Evolutionary conservation across 1,284 basidiomycete species (phyloP).

Genomic region (Tylopilus sp.): DNA sequence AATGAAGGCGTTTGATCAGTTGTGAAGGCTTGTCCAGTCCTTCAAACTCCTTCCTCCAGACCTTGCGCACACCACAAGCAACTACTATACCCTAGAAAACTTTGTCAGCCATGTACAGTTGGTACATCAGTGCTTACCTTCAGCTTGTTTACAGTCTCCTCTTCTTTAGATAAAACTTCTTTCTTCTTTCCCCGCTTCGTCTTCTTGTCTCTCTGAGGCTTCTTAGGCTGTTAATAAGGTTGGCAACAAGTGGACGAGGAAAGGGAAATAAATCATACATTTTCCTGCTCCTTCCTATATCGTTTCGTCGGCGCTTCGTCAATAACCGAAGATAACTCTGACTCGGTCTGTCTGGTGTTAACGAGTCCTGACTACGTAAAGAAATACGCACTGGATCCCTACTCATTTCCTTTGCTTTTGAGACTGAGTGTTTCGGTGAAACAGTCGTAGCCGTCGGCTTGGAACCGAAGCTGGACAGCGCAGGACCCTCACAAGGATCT

Average conservation of each 20-base stretch:
- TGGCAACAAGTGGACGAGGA: neutral
- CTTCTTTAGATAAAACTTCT: slow-evolving; percentile 42
- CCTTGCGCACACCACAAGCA: slow-evolving; percentile 77
- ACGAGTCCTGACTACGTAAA: neutral
- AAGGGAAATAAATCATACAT: slow-evolving; percentile 18
- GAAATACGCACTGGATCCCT: slow-evolving; percentile 22
- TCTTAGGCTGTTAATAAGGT: slow-evolving; percentile 12
- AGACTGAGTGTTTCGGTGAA: slow-evolving; percentile 4
- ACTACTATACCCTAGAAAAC: slow-evolving; percentile 54
- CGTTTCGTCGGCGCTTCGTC: slow-evolving; percentile 50
- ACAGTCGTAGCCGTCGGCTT: slow-evolving; percentile 1
- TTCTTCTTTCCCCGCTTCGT: slow-evolving; percentile 31
- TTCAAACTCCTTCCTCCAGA: slow-evolving; percentile 75
- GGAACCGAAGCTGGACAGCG: slow-evolving; percentile 10
- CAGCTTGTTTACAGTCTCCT: slow-evolving; percentile 55
- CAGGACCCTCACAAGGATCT: slow-evolving; percentile 3
- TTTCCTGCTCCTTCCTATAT: slow-evolving; percentile 34
- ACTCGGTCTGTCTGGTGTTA: slow-evolving; percentile 43
- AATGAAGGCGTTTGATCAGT: slow-evolving; percentile 63
- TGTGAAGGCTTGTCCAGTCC: slow-evolving; percentile 52
- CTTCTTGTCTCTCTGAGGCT: slow-evolving; percentile 22
- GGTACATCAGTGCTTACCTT: slow-evolving; percentile 41
- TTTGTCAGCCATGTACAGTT: neutral
- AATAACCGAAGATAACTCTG: slow-evolving; percentile 55
- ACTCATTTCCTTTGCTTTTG: slow-evolving; percentile 7